A percentile compares a stretch with the other conserved stretches of the same genome.
These are phyloP conservation scores for Colletotrichum zoysiae DNA, from an alignment of 2,329 filamentous ascomycete species.

Conservation along the genomic window DNA sequence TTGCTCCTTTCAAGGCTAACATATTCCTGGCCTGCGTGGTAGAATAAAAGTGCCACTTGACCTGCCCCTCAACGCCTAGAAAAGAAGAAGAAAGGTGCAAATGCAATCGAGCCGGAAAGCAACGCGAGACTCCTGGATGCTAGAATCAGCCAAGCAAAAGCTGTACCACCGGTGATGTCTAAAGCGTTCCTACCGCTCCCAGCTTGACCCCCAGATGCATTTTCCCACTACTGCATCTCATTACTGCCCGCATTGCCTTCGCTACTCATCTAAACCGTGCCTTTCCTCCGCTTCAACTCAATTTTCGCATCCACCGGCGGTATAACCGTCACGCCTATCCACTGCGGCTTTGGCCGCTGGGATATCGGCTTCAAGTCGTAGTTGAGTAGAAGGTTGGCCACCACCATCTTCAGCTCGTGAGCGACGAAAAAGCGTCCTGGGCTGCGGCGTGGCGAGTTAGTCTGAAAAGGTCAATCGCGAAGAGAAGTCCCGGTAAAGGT, in stretches of 20 bases:
- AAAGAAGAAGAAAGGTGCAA: too few relatives aligned
- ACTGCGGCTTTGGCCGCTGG: constrained; percentile 55
- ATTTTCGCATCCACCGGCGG: constrained; percentile 51
- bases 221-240: not conserved
- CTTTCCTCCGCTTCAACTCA: constrained; percentile 47
- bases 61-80: too few relatives aligned
- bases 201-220: not conserved
- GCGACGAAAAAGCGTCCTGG: constrained; percentile 69
- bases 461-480: not conserved
- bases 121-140: too few relatives aligned
- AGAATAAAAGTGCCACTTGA: too few relatives aligned
- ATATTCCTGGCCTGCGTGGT: too few relatives aligned
- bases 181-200: not conserved
- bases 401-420: constrained; percentile 67
- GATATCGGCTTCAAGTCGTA: constrained; percentile 63
- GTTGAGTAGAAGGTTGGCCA: constrained; percentile 63
- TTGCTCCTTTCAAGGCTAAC: too few relatives aligned
- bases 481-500: constrained; percentile 19
- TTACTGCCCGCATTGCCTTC: not conserved
- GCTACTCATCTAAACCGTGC: constrained; percentile 11
- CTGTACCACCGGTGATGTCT: not conserved
- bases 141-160: too few relatives aligned
- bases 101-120: too few relatives aligned
- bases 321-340: constrained; percentile 60
- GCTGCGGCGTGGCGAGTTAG: constrained; percentile 44